A percentile compares a stretch with the other conserved stretches of the same genome.
Conservation (phyloP, 257 asterid species). For the Solanum peruvianum region DNA sequence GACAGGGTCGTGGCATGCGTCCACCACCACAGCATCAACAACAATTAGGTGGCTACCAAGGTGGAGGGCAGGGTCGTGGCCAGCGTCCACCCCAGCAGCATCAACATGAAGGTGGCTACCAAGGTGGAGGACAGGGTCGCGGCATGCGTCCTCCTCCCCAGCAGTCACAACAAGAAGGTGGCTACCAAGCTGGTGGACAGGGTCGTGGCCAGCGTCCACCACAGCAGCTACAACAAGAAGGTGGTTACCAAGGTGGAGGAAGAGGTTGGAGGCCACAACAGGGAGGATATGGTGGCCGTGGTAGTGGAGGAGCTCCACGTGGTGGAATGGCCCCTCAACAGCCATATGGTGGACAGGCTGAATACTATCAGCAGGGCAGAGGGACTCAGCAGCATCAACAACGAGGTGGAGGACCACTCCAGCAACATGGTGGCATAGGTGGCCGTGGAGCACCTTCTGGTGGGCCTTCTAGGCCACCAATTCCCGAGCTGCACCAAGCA, state of each 20-base stretch:
- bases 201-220: slow-evolving; percentile 38
- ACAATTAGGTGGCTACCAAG: slow-evolving; percentile 20
- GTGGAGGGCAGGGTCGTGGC: slow-evolving; percentile 22
- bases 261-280: slow-evolving; percentile 38
- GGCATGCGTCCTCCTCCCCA: slow-evolving; percentile 21
- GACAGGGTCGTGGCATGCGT: slow-evolving; percentile 42
- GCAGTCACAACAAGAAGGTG: slow-evolving; percentile 24
- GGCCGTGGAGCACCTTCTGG: slow-evolving; percentile 57
- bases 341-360: slow-evolving; percentile 17
- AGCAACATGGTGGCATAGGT: slow-evolving; percentile 46
- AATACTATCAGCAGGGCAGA: slow-evolving; percentile 29
- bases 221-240: slow-evolving; percentile 27
- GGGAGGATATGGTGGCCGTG: slow-evolving; percentile 10
- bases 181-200: slow-evolving; percentile 26
- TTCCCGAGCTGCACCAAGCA: slow-evolving; percentile 99
- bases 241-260: slow-evolving; percentile 20
- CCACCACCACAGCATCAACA: slow-evolving; percentile 23
- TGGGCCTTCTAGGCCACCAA: slow-evolving; percentile 62
- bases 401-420: slow-evolving; percentile 46
- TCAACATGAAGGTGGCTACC: slow-evolving; percentile 19
- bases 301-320: slow-evolving; percentile 3
- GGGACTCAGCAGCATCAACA: slow-evolving; percentile 36
- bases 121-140: slow-evolving; percentile 13
- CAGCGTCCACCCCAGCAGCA: slow-evolving; percentile 27
- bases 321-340: slow-evolving; percentile 5